These are phyloP conservation scores for Tulasnella calospora DNA, from an alignment of 768 basidiomycete genomes.

Conservation along the genomic window DNA sequence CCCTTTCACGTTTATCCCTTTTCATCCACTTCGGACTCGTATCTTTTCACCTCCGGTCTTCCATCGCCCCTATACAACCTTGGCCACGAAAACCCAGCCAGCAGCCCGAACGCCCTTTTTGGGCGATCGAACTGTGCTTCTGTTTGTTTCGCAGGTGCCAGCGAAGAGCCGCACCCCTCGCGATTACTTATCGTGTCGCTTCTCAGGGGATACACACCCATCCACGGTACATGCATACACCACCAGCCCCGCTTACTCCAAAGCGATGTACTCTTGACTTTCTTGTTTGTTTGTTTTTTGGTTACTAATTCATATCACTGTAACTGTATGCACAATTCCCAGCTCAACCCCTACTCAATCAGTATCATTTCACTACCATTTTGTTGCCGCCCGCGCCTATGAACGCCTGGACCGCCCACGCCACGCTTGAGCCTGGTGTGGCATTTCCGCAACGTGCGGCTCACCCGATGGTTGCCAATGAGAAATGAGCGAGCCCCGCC, in stretches of 20 bases:
- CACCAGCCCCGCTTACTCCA: no score
- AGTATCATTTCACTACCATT: not conserved
- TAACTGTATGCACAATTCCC: not conserved
- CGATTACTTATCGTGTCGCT: not conserved
- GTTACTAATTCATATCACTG: not conserved
- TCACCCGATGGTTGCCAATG: slow-evolving; percentile 6
- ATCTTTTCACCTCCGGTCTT: not conserved
- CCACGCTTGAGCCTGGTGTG: not conserved
- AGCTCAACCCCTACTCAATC: not conserved
- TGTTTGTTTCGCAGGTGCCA: slow-evolving; percentile 1
- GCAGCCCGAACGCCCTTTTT: not conserved
- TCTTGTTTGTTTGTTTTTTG: not conserved
- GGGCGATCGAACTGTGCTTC: not conserved
- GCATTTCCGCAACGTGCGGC: not conserved
- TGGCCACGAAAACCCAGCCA: not conserved
- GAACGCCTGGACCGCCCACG: no score
- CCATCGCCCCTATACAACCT: not conserved
- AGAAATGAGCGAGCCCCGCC: slow-evolving; percentile 5
- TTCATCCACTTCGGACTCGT: not conserved
- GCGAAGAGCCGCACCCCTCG: not conserved
- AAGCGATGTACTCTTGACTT: not conserved
- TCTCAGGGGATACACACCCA: not conserved
- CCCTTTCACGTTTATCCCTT: not conserved
- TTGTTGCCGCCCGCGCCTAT: not conserved
- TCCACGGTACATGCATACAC: not conserved